phyloP scores from a whole-genome alignment of 2,329 filamentous ascomycete species.

The Beauveria pseudobassiana region DNA sequence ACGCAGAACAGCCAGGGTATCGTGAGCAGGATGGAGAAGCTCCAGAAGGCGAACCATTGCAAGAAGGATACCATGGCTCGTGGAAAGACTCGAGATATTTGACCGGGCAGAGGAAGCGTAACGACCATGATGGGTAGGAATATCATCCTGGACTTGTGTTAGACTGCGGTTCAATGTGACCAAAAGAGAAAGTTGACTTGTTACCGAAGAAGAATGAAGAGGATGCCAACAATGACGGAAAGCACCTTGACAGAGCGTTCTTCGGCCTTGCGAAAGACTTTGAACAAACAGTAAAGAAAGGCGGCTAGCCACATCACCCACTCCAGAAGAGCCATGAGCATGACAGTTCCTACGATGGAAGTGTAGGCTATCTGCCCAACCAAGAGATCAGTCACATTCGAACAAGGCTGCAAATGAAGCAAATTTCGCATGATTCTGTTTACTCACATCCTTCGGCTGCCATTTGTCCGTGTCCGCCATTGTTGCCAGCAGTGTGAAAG shows the following conservation, averaged over 20 bases:
- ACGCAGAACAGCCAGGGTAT: slow-evolving; percentile 91
- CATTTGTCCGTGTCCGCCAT: too few relatives aligned
- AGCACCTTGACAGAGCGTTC: slow-evolving; percentile 76
- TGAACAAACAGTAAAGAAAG: slow-evolving; percentile 83
- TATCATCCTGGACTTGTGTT: slow-evolving; percentile 50
- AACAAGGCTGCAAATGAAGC: too few relatives aligned
- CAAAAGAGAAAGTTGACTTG: slow-evolving; percentile 51
- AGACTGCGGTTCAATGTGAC: not conserved
- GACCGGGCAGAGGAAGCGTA: slow-evolving; percentile 72
- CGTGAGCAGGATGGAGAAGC: slow-evolving; percentile 76
- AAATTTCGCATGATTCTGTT: too few relatives aligned
- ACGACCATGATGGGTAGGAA: slow-evolving; percentile 94
- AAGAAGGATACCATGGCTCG: slow-evolving; percentile 57
- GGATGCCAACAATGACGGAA: slow-evolving; percentile 63
- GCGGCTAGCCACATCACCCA: slow-evolving; percentile 95
- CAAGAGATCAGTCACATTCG: slow-evolving; percentile 13
- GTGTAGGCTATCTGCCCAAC: slow-evolving; percentile 72
- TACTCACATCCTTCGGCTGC: too few relatives aligned
- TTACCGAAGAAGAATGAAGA: slow-evolving; percentile 50
- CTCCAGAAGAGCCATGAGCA: slow-evolving; percentile 79
- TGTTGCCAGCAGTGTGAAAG: too few relatives aligned
- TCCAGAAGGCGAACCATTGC: slow-evolving; percentile 95
- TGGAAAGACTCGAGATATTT: slow-evolving; percentile 69
- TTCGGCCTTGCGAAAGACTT: slow-evolving; percentile 84
- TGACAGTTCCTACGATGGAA: slow-evolving; percentile 68